phyloP scores from a whole-genome alignment of 192 early-diverging fungal species.

The Rhizophagus prolifer region DNA sequence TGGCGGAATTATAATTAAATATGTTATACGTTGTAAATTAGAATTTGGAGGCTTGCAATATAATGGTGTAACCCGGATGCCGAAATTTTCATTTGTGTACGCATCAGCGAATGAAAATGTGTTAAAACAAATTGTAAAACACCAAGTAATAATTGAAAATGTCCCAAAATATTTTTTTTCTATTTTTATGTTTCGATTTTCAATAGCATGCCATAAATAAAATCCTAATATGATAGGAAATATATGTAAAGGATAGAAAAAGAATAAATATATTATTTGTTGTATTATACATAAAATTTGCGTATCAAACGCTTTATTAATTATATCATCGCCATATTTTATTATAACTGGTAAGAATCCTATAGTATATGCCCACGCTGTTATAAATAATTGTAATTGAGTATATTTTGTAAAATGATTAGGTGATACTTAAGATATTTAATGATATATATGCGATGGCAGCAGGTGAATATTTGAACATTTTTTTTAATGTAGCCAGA shows the following conservation, averaged over 20 bases:
- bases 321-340: not conserved
- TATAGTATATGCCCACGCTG: not conserved
- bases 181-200: not conserved
- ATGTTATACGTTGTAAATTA: not conserved
- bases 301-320: not conserved
- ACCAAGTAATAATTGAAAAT: not conserved
- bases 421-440: not conserved
- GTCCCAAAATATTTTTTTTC: constrained; percentile 2
- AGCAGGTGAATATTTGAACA: not conserved
- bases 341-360: not conserved
- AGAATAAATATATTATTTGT: not conserved
- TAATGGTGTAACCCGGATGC: not conserved
- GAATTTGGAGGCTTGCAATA: constrained; percentile 4
- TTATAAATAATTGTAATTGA: not conserved
- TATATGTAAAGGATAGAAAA: constrained; percentile 5
- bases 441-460: not conserved
- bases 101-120: not conserved
- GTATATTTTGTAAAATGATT: not conserved
- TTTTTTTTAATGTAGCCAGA: not conserved
- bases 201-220: not conserved
- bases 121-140: not conserved
- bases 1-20: not conserved
- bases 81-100: not conserved
- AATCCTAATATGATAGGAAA: not conserved
- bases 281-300: not conserved